Evolutionary conservation across 805 yeast species (phyloP), one percentile per base, ranked within the genome.

Genomic region (Kluyveromyces aestuarii): DNA sequence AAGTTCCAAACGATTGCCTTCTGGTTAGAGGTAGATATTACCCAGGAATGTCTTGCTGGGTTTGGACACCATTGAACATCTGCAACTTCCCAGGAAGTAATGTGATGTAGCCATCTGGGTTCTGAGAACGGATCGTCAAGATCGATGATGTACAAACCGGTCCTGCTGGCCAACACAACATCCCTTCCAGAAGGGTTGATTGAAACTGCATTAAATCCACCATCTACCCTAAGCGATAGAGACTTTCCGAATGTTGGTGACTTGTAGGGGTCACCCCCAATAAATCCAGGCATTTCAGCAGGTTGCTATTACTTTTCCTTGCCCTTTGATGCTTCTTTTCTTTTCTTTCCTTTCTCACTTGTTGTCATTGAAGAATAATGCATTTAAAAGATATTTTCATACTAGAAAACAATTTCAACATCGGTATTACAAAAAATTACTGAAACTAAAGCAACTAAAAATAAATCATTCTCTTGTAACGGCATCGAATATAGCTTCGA

Each of bases 41-140:
- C 87, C 96, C 97, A 90, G 6, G 84, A 74, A 1, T 96, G 91
- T 55, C 86, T 87, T 1, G 82, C 75, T 6, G 76, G 72, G 62
- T 93, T 97, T 0, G 97, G 96, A 2, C 95, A 87, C 98, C 99
- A 93, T 65, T 93, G 98, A 1, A 91, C 97, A 63, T 91, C 97
- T 0, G 99, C 96, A 2, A 93, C 99, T 64, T 93, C 98, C 98
- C 98, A 93, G 0, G 95, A 81, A 0, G 97, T 91, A 36, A 81
- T 74, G 61, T 93, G 96, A 48, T 82, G 95, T 14, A 93, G 75
- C 90, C 95, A 88, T 50, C 99, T 72, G 0, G 99, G 99, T 0
- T 95, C 89, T 0, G 91, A 80, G 66, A 87, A 91, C 1, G 98
- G 99, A 63, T 93, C 96, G 59, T 91, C 96, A 40, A 93, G 67